Percentiles rank a stretch among this genome's conserved stretches.
These are phyloP conservation scores for Blastobotrys serpentis DNA, from an alignment of 1,139 yeast species.

Conservation along the genomic window DNA sequence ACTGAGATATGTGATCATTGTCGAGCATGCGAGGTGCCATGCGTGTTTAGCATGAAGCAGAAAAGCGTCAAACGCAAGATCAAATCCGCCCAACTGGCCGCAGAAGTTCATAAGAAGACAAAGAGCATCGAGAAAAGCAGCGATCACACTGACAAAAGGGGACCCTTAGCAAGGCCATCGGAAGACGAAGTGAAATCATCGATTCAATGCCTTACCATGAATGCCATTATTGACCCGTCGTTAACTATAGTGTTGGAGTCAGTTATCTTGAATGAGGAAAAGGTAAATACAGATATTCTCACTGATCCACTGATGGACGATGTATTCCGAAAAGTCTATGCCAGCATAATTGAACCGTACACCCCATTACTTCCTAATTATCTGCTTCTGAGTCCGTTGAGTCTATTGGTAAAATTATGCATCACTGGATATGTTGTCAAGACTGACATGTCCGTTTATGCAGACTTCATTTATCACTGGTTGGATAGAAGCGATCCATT, in stretches of 20 bases:
- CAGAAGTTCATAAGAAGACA: constrained; percentile 14
- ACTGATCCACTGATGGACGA: constrained; percentile 10
- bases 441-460: not conserved
- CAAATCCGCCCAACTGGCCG: constrained; percentile 25
- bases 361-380: constrained; percentile 23
- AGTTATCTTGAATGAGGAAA: not conserved
- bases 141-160: too few relatives aligned
- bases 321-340: constrained; percentile 19
- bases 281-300: not conserved
- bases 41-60: constrained; percentile 23
- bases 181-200: not conserved
- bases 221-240: constrained; percentile 6
- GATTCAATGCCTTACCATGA: constrained; percentile 5
- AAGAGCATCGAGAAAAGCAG: too few relatives aligned
- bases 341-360: constrained; percentile 21
- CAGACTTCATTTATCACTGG: constrained; percentile 4
- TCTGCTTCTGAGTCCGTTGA: constrained; percentile 8
- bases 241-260: not conserved
- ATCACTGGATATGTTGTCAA: constrained; percentile 1
- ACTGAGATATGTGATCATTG: constrained; percentile 24
- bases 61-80: constrained; percentile 24
- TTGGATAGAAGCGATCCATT: not conserved
- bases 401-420: constrained; percentile 11
- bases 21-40: constrained; percentile 23
- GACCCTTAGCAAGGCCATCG: too few relatives aligned